These are phyloP conservation scores for Prototheca cutis DNA, from an alignment of 163 green algal genomes.

Conservation along the genomic window DNA sequence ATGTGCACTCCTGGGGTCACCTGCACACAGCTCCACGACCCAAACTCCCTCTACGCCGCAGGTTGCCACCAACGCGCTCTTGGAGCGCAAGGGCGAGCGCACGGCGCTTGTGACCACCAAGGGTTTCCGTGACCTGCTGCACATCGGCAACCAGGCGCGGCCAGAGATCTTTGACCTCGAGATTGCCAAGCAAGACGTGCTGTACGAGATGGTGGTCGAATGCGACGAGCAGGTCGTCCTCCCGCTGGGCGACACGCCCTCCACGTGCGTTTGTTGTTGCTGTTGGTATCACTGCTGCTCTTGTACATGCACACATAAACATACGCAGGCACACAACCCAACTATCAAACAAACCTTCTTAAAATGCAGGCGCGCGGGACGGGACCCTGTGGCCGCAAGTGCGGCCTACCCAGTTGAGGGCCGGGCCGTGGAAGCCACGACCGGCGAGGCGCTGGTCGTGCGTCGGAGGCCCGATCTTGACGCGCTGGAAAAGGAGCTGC, in stretches of 20 bases:
- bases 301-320: neutral
- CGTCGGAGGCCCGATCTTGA: constrained; percentile 44
- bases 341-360: neutral
- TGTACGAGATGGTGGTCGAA: constrained; percentile 81
- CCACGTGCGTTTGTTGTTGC: constrained; percentile 26
- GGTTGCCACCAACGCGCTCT: constrained; percentile 95
- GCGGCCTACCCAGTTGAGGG: constrained; percentile 21
- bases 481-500: constrained; percentile 33
- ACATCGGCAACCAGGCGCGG: constrained; percentile 92
- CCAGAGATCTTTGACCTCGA: constrained; percentile 95
- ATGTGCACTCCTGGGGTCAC: no score
- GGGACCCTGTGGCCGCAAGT: constrained; percentile 17
- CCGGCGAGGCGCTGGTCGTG: constrained; percentile 62
- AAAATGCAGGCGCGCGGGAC: constrained; percentile 20
- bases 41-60: no score
- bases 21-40: no score
- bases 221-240: constrained; percentile 75
- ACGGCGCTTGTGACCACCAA: constrained; percentile 64
- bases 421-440: constrained; percentile 27
- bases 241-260: constrained; percentile 37
- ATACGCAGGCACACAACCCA: neutral
- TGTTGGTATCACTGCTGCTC: no score
- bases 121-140: constrained; percentile 88
- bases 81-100: constrained; percentile 87
- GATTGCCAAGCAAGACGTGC: constrained; percentile 52